Evolutionary conservation across 2,329 filamentous ascomycete genomes (phyloP), one percentile per base, ranked within the genome.

Genomic region (Aspergillus fijiensis): DNA sequence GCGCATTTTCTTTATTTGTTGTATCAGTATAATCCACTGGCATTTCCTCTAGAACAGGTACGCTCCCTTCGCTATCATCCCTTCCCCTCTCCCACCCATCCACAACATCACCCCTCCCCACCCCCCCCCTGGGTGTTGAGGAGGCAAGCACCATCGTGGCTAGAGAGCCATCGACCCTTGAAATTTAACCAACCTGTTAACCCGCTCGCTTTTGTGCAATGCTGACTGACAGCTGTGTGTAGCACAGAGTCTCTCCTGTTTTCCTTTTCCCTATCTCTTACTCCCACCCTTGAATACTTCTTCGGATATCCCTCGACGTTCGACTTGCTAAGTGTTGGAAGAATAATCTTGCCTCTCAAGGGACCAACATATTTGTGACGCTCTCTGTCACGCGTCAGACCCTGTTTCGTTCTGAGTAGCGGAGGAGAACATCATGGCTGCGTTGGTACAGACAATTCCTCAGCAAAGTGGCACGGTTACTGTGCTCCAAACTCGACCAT

Each of bases 401-500:
- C 64, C 59, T 53, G 21, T 55, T 61, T 49, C 59, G 60, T 62
- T 62, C 55, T 57, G 60, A 51, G 61, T 63, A 49, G 59, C 59
- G 61, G 62, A 69, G 60, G 63, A 67, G 67, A 73, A 72, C 82
- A 89, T 75, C 76, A 94, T 95, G 91, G 90, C 90, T 82, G 89
- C 90, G 77, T 83, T 94, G 82, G 89, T 93, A 72, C 91, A 94
- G 80, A 87, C 89, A 63, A 90, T 90, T 74, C 86, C 90, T 71
- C 88, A 91, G 79, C 89, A 91, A 78, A 87, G 87, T 72, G 83
- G 84, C 76, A 87, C 89, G 67, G 84, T 87, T 70, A 88, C 88
- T 65, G 89, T 92, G 84, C 87, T 93, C 71, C 89, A 92, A 76
- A 85, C 88, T 69, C 86, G 88, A 74, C 86, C 88, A 63, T 83